Conservation (phyloP, 352 stramenopile genomes). For the Thalassiosira ordinaria region DNA sequence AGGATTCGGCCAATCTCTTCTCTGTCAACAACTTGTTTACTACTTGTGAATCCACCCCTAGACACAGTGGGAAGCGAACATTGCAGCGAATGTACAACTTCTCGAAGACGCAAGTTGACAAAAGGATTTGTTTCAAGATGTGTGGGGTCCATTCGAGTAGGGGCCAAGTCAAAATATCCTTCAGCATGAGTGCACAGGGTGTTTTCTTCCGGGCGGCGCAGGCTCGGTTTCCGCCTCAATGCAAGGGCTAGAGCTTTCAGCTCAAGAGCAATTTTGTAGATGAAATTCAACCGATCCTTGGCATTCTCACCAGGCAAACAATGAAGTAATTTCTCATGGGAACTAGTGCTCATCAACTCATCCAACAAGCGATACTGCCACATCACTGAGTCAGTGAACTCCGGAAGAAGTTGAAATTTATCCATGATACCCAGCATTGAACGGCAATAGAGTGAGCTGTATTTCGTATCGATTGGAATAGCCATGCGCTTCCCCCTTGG, state of each 20-base stretch:
- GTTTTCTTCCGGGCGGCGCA: conserved; percentile 9
- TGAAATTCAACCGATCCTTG: conserved; percentile 2
- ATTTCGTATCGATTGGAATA: conserved; percentile 4
- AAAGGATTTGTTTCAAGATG: conserved; percentile 35
- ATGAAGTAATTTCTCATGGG: conserved; percentile 8
- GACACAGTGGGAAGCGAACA: too few relatives aligned
- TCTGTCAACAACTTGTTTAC: too few relatives aligned
- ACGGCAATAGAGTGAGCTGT: not conserved
- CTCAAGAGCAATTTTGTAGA: conserved; percentile 8
- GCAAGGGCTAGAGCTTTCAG: not conserved
- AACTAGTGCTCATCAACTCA: not conserved
- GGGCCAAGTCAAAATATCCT: conserved; percentile 25
- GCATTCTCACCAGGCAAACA: conserved; percentile 8
- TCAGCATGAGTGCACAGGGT: conserved; percentile 14
- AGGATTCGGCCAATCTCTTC: too few relatives aligned
- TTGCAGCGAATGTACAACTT: conserved; percentile 18
- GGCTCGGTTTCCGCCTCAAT: not conserved
- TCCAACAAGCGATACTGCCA: conserved; percentile 13
- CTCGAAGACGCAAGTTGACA: conserved; percentile 12
- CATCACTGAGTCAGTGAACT: conserved; percentile 16
- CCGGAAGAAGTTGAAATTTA: not conserved
- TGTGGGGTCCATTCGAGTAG: conserved; percentile 10
- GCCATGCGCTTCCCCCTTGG: not conserved
- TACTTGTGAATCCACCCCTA: too few relatives aligned
- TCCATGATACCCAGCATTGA: conserved; percentile 2